phyloP scores from a whole-genome alignment of 495 filamentous ascomycete genomes.

The Tuber magnatum region DNA sequence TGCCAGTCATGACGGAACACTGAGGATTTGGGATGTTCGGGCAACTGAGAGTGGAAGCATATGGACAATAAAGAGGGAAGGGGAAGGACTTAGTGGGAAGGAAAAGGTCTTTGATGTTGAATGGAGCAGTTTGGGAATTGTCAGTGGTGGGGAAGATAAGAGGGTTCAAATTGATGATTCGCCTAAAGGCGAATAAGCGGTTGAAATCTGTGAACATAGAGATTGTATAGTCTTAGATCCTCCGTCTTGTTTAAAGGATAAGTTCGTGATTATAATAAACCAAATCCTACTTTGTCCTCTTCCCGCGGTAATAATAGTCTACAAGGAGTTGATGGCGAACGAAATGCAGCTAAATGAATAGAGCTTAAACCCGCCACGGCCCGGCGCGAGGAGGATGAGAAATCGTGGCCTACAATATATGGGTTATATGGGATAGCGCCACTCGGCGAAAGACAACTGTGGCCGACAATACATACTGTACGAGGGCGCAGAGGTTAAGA shows the following conservation, averaged over 20 bases:
- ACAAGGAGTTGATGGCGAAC: background rate
- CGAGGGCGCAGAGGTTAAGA: too few species aligned
- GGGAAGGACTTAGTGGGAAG: conserved; percentile 48
- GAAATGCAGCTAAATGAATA: background rate
- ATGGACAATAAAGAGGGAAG: conserved; percentile 76
- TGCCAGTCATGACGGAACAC: conserved; percentile 81
- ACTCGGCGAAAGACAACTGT: background rate
- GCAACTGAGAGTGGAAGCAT: conserved; percentile 63
- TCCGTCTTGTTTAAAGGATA: background rate
- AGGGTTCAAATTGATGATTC: conserved; percentile 73
- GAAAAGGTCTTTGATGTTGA: conserved; percentile 74
- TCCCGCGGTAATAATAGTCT: background rate
- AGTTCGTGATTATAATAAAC: conserved; percentile 17
- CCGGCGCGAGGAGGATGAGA: too few species aligned
- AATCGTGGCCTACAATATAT: too few species aligned
- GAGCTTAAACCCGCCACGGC: background rate
- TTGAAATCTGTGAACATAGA: conserved; percentile 12
- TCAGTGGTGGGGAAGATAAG: conserved; percentile 87
- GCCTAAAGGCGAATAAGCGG: conserved; percentile 19
- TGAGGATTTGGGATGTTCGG: conserved; percentile 86
- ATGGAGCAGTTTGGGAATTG: conserved; percentile 78
- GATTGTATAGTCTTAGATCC: conserved; percentile 12
- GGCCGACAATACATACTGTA: too few species aligned
- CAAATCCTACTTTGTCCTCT: background rate
- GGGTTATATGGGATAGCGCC: background rate